Evolutionary conservation across 1,284 basidiomycete species (phyloP).

Genomic region (Agaricales sp.): DNA sequence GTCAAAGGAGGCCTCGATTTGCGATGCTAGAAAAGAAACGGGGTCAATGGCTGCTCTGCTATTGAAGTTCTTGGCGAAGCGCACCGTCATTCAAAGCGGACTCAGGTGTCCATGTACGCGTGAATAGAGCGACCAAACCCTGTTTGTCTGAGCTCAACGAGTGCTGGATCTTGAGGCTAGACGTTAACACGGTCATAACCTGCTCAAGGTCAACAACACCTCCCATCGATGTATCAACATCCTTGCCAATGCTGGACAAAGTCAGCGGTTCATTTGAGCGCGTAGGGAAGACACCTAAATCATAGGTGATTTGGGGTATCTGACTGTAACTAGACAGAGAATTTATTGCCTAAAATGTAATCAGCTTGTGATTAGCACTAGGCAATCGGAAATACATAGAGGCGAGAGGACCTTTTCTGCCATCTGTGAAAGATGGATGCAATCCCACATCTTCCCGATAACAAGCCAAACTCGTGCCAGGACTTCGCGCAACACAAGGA

Average conservation of each 20-base stretch:
- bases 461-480: conserved; percentile 54
- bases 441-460: conserved; percentile 68
- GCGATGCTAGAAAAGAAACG: conserved; percentile 34
- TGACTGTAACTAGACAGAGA: conserved; percentile 16
- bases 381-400: conserved; percentile 6
- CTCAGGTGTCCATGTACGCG: conserved; percentile 62
- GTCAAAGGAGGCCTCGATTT: conserved; percentile 48
- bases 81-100: conserved; percentile 68
- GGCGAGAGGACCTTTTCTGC: conserved; percentile 42
- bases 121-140: conserved; percentile 42
- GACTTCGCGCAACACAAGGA: conserved; percentile 19
- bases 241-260: conserved; percentile 15
- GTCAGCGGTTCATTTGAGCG: conserved; percentile 21
- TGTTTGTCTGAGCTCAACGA: conserved; percentile 55
- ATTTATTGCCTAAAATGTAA: conserved; percentile 24
- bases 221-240: conserved; percentile 13
- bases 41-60: conserved; percentile 1
- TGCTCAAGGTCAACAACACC: conserved; percentile 50
- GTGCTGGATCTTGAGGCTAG: conserved; percentile 43
- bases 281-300: conserved; percentile 25
- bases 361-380: not conserved
- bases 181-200: conserved; percentile 43
- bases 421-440: conserved; percentile 37
- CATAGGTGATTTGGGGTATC: conserved; percentile 20
- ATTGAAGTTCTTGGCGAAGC: conserved; percentile 17